Conservation (phyloP, 371 early-diverging fungal genomes). For the Mucor circinelloides region DNA sequence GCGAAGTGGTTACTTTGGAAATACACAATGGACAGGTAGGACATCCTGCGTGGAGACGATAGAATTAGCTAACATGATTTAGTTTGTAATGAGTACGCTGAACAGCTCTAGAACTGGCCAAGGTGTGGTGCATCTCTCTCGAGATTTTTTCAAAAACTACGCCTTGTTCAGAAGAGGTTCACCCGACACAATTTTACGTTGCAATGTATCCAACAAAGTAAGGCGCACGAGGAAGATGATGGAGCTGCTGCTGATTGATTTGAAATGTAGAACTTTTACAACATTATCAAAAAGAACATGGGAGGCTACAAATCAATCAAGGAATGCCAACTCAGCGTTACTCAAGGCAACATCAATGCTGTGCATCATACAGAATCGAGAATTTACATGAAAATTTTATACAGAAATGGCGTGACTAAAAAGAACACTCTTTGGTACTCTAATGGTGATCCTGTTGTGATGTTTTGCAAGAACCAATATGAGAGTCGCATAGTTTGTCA, state of each 20-base stretch:
- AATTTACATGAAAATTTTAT: constrained; percentile 2
- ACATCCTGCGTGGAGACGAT: neutral
- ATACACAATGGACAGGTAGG: neutral
- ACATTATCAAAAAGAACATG: constrained; percentile 17
- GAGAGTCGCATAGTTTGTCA: neutral
- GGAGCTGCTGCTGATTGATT: too few relatives aligned
- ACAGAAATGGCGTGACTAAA: constrained; percentile 14
- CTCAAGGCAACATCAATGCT: neutral
- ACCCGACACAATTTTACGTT: neutral
- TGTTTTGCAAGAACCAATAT: constrained; percentile 4
- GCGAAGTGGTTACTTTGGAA: neutral
- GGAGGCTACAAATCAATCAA: neutral
- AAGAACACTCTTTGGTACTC: constrained; percentile 17
- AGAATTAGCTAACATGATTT: neutral
- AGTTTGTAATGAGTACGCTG: constrained; percentile 18
- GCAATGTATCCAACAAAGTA: constrained; percentile 10
- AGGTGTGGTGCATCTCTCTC: constrained; percentile 16
- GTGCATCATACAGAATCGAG: neutral
- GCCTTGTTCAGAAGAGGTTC: constrained; percentile 5
- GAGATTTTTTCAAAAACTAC: constrained; percentile 16
- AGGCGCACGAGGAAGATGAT: neutral
- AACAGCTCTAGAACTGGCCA: constrained; percentile 20
- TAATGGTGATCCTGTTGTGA: constrained; percentile 1
- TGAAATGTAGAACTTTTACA: constrained; percentile 4
- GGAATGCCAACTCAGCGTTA: constrained; percentile 1